Base-by-base conservation (phyloP, 23 red algal genomes). In the Gracilaria domingensis region DNA sequence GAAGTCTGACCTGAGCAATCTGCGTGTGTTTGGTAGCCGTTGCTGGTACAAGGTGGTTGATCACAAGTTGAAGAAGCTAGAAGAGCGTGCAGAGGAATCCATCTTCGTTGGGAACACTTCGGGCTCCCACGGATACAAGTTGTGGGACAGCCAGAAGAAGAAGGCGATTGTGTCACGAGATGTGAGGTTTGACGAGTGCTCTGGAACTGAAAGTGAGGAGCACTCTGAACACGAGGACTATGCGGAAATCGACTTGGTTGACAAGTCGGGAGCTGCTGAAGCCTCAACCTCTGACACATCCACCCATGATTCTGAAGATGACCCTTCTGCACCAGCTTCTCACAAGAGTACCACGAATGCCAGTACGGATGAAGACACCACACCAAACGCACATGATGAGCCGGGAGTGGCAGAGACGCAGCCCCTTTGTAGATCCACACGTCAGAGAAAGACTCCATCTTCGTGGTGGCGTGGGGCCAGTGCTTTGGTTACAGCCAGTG, bases 21-120 rank as follows among this genome's bases (percentile, higher is more conserved):
- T 85, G 40, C 0, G 82, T 2, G 59, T 85, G 33, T 85, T 85
- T 71, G 82, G 82, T 5, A 69, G 60, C 17, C 20, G 14, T 9
- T 85, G 58, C 64, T 85, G 32, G 82, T 85, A 66, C 82, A 85
- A 70, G 59, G 2, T 37, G 16, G 77, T 81, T 1, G 49, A 38
- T 32, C 81, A 85, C 23, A 85, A 85, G 64, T 59, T 85, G 24
- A 56, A 37, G 34, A 59, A 57, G 49, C 37, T 81, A 21, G 59
- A 51, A 9, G 8, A 69, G 7, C 0, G 59, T 45, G 59, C 60
- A 12, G 44, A 20, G 21, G 8, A 85, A 26, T 3, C 81, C 0
- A 60, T 67, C 59, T 70, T 71, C 37, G 44, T 85, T 50, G 81
- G 81, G 14, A 67, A 85, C 59, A 71, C 81, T 14, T 14, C 33